phyloP scores from a whole-genome alignment of 306 rosid genomes.

The Abrus precatorius region DNA sequence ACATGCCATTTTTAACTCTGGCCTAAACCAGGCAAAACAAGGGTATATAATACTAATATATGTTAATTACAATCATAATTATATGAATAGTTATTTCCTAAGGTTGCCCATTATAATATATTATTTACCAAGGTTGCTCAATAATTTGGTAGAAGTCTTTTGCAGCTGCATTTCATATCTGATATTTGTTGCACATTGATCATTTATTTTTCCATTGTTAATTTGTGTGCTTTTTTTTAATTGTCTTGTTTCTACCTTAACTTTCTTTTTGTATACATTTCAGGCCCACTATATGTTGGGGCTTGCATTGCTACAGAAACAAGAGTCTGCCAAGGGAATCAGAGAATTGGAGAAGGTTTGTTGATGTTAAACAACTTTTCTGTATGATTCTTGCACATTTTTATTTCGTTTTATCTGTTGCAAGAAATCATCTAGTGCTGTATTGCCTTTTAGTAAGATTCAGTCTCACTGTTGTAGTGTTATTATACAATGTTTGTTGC shows the following conservation, averaged over 20 bases:
- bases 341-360: conserved; percentile 82
- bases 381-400: conserved; percentile 39
- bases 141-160: not conserved
- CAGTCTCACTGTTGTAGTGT: conserved; percentile 1
- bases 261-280: conserved; percentile 41
- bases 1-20: too few relatives aligned
- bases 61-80: not conserved
- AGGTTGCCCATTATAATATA: not conserved
- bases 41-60: not conserved
- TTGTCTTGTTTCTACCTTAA: conserved; percentile 32
- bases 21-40: too few relatives aligned
- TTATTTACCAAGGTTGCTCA: not conserved
- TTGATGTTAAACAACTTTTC: conserved; percentile 34
- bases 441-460: conserved; percentile 15
- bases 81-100: not conserved
- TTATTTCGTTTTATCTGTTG: conserved; percentile 9
- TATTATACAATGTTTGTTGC: not conserved
- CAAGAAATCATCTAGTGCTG: conserved; percentile 25
- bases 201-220: not conserved
- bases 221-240: conserved; percentile 26
- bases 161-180: conserved; percentile 22
- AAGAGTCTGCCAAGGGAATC: conserved; percentile 75
- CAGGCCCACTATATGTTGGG: conserved; percentile 97
- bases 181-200: conserved; percentile 41
- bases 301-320: conserved; percentile 72